These are phyloP conservation scores for Porpolomopsis calyptriformis DNA, from an alignment of 768 basidiomycete species.

Conservation along the genomic window DNA sequence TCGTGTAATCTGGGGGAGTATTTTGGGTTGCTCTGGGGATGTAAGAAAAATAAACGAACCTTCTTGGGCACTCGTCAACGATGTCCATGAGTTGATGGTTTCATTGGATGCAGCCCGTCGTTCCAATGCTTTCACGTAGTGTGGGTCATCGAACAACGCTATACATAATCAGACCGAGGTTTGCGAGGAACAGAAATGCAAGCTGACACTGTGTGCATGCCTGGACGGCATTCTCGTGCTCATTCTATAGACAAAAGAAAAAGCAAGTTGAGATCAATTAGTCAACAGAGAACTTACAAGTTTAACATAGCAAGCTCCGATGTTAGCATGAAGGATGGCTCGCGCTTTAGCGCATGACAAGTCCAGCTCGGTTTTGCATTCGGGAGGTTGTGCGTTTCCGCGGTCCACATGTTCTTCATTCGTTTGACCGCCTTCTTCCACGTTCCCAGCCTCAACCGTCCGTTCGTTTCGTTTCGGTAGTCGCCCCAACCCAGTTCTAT, in stretches of 20 bases:
- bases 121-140: constrained; percentile 80
- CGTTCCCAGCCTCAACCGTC: constrained; percentile 2
- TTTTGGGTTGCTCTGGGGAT: neutral
- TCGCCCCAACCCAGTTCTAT: constrained; percentile 54
- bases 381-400: constrained; percentile 9
- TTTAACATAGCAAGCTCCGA: constrained; percentile 77
- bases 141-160: constrained; percentile 83
- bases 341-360: constrained; percentile 45
- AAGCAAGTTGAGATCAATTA: constrained; percentile 5
- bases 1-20: constrained; percentile 55
- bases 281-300: constrained; percentile 38
- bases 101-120: constrained; percentile 85
- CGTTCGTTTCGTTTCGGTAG: constrained; percentile 42
- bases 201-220: constrained; percentile 66
- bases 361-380: constrained; percentile 26
- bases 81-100: constrained; percentile 69
- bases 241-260: constrained; percentile 35
- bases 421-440: neutral
- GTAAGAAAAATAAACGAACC: constrained; percentile 33
- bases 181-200: constrained; percentile 2
- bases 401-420: constrained; percentile 10
- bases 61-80: constrained; percentile 72
- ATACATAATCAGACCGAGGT: constrained; percentile 7
- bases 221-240: constrained; percentile 69
- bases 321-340: constrained; percentile 75